Evolutionary conservation across 1,284 basidiomycete species (phyloP).

Genomic region (Apiotrichum gamsii): DNA sequence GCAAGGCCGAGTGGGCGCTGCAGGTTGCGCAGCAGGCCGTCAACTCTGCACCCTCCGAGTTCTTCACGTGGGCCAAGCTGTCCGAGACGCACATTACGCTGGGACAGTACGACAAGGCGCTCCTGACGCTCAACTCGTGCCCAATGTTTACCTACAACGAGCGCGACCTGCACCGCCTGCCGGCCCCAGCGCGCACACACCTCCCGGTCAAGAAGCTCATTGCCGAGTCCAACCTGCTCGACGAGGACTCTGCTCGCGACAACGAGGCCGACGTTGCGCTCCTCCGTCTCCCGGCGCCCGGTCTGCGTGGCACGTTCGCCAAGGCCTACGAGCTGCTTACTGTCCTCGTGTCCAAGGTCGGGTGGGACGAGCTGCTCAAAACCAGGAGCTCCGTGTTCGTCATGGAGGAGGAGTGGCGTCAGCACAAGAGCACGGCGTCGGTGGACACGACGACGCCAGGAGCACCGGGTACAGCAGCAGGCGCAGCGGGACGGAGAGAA

Average conservation of each 20-base stretch:
- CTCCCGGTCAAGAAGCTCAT: constrained; percentile 81
- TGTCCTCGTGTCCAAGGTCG: constrained; percentile 82
- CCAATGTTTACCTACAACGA: constrained; percentile 99
- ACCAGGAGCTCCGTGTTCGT: constrained; percentile 92
- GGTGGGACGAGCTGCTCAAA: constrained; percentile 97
- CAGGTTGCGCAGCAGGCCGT: constrained; percentile 90
- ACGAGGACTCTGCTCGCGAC: constrained; percentile 60
- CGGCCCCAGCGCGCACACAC: constrained; percentile 75
- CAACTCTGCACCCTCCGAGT: constrained; percentile 95
- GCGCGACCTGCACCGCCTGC: constrained; percentile 82
- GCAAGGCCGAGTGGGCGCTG: constrained; percentile 79
- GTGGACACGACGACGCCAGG: constrained; percentile 18
- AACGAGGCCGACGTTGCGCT: constrained; percentile 93
- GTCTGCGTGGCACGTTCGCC: constrained; percentile 89
- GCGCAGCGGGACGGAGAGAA: not conserved
- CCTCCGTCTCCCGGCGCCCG: constrained; percentile 85
- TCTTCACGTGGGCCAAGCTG: constrained; percentile 96
- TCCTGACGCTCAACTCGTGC: constrained; percentile 95
- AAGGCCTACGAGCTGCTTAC: constrained; percentile 88
- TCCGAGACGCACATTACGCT: constrained; percentile 91
- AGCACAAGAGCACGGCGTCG: constrained; percentile 55
- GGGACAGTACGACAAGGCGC: constrained; percentile 73
- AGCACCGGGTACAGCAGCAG: not conserved
- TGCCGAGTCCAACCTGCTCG: constrained; percentile 59
- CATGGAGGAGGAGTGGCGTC: constrained; percentile 97